Conservation (phyloP, 805 yeast species). For the Metschnikowia matae region DNA sequence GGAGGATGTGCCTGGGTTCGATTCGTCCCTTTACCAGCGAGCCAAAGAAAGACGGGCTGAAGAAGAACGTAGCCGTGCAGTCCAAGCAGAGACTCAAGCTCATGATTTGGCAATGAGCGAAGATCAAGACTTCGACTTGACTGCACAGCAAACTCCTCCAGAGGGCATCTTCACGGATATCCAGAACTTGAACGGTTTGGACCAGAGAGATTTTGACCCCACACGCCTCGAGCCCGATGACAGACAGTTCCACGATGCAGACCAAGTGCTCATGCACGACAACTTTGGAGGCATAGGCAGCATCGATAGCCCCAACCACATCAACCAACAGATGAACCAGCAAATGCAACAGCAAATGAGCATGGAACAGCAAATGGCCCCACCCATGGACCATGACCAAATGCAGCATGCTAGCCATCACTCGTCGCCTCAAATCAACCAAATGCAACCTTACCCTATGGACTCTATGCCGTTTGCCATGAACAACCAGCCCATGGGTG, state of each 20-base stretch:
- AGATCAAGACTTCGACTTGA: constrained; percentile 3
- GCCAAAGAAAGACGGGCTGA: constrained; percentile 13
- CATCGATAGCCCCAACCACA: constrained; percentile 1
- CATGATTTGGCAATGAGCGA: constrained; percentile 1
- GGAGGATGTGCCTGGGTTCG: constrained; percentile 18
- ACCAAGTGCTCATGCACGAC: constrained; percentile 3
- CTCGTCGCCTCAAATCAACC: not conserved
- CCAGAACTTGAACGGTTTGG: constrained; percentile 1
- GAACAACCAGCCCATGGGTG: not conserved
- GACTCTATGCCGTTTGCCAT: constrained; percentile 2
- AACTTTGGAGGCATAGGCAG: constrained; percentile 1
- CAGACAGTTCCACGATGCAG: not conserved
- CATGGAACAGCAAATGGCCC: not conserved
- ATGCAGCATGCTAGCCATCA: constrained; percentile 1
- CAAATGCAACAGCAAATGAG: constrained; percentile 2
- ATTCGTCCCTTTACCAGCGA: constrained; percentile 11
- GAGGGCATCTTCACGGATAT: constrained; percentile 4
- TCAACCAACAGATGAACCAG: constrained; percentile 2
- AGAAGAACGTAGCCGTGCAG: constrained; percentile 9
- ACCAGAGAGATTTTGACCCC: not conserved
- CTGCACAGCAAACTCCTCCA: constrained; percentile 4
- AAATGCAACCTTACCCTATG: constrained; percentile 2
- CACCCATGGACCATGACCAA: not conserved
- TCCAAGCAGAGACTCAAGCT: not conserved
- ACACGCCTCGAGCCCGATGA: not conserved